Evolutionary conservation across 1,284 basidiomycete species (phyloP).

Genomic region (Malassezia sp.): DNA sequence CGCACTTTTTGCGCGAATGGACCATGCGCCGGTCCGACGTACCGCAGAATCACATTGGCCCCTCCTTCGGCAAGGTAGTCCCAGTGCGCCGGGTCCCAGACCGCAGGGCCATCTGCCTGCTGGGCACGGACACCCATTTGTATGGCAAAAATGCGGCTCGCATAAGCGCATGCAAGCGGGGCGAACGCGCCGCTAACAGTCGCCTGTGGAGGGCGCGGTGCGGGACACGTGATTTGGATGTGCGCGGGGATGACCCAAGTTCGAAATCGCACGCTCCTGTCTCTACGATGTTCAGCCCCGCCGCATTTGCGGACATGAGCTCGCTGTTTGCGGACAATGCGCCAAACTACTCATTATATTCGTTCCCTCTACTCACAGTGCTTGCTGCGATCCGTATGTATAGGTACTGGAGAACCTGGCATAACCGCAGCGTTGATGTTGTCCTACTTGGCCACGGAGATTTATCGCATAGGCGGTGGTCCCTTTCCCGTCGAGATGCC

Average conservation of each 20-base stretch:
- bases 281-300: no score
- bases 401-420: background rate
- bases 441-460: background rate
- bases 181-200: no score
- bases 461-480: background rate
- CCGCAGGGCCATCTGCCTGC: no score
- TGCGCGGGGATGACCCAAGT: no score
- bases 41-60: constrained; percentile 8
- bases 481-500: background rate
- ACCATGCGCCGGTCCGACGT: background rate
- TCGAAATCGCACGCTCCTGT: no score
- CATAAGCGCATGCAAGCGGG: no score
- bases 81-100: constrained; percentile 3
- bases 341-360: constrained; percentile 2
- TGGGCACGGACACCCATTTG: no score
- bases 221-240: no score
- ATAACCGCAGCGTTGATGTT: constrained; percentile 1
- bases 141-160: no score
- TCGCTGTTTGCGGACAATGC: background rate
- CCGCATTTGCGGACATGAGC: no score
- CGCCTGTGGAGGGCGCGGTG: no score
- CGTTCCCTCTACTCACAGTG: background rate
- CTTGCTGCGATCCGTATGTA: background rate
- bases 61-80: constrained; percentile 9
- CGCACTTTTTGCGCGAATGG: background rate